Percentiles rank a stretch among this genome's conserved stretches.
Conservation (phyloP, 2,329 filamentous ascomycete species). For the Trichoderma atrobrunneum region DNA sequence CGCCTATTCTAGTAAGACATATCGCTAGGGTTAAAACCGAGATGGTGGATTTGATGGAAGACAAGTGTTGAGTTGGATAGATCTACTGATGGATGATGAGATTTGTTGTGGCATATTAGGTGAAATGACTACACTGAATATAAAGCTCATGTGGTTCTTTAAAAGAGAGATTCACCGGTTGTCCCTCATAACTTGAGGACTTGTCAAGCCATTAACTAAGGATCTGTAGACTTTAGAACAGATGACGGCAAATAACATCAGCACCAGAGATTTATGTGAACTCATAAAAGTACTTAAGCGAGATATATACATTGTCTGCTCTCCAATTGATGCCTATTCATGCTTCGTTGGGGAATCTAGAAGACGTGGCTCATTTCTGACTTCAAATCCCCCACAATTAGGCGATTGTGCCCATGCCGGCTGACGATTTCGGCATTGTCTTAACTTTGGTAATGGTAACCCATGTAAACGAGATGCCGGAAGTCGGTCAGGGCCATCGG, state of each 20-base stretch:
- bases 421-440: background rate
- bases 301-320: background rate
- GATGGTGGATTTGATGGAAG: background rate
- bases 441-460: background rate
- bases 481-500: background rate
- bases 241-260: background rate
- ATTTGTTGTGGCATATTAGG: background rate
- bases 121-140: background rate
- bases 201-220: background rate
- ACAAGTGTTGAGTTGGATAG: background rate
- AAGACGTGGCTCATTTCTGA: background rate
- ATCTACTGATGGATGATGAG: background rate
- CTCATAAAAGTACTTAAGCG: background rate
- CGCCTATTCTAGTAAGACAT: background rate
- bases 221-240: background rate
- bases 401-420: background rate
- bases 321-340: background rate
- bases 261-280: background rate
- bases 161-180: background rate
- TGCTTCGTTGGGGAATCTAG: background rate
- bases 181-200: background rate
- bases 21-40: background rate
- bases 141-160: background rate
- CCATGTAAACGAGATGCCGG: background rate
- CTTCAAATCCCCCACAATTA: background rate